These are phyloP conservation scores for Breviolum minutum DNA, from an alignment of 73 alveolate genomes.

Conservation along the genomic window DNA sequence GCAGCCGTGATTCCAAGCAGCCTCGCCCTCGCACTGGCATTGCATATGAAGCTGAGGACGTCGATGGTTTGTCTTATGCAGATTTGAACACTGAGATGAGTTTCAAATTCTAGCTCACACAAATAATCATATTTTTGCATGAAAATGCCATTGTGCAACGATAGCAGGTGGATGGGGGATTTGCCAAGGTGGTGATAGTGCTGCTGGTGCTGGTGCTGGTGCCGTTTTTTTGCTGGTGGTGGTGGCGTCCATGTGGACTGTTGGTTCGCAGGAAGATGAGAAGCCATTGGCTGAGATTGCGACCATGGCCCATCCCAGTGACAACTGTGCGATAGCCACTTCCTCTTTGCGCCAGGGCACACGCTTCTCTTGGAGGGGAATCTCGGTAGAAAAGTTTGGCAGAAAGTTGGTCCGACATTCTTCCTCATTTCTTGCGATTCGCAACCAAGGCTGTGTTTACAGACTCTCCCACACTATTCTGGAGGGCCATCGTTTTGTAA, in stretches of 20 bases:
- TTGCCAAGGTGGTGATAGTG: not conserved
- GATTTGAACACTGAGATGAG: no score
- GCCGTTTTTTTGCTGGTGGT: not conserved
- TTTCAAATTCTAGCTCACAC: no score
- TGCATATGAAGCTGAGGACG: constrained; percentile 29
- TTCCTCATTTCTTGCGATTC: not conserved
- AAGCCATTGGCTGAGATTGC: not conserved
- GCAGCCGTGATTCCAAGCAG: not conserved
- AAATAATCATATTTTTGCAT: no score
- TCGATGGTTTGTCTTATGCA: not conserved
- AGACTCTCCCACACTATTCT: constrained; percentile 64
- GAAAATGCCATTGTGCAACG: no score
- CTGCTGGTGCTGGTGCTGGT: not conserved
- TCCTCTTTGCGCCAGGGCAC: constrained; percentile 29
- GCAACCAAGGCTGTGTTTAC: constrained; percentile 23
- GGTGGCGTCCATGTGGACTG: not conserved
- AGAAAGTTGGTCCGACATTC: not conserved
- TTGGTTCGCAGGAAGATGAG: not conserved
- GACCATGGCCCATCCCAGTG: constrained; percentile 1
- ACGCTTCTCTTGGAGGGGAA: constrained; percentile 40
- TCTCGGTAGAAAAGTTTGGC: not conserved
- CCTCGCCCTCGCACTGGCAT: constrained; percentile 22
- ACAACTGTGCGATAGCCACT: constrained; percentile 68
- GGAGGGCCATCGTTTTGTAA: constrained; percentile 91
- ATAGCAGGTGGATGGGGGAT: no score